Conservation (phyloP, 805 yeast species). For the Yamadazyma laniorum region DNA sequence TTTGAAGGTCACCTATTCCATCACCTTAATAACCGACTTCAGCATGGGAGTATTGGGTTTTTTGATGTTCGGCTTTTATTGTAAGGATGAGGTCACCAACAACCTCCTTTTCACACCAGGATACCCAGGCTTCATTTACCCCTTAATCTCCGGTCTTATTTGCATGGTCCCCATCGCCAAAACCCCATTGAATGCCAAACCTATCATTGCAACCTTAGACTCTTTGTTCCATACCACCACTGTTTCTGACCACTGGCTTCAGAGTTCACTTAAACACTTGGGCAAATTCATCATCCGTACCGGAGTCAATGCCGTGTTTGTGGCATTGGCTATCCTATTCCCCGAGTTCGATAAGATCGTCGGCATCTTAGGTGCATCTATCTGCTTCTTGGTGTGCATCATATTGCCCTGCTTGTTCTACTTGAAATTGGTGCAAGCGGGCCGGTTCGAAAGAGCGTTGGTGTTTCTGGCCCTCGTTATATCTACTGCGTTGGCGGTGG, state of each 20-base stretch:
- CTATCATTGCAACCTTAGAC: conserved; percentile 72
- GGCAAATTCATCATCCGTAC: conserved; percentile 25
- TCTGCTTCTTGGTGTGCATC: conserved; percentile 77
- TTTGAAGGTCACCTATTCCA: conserved; percentile 55
- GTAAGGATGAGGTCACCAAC: conserved; percentile 53
- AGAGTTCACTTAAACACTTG: conserved; percentile 7
- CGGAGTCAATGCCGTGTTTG: conserved; percentile 56
- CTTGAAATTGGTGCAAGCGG: conserved; percentile 47
- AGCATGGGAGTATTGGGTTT: conserved; percentile 67
- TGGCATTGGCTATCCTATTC: conserved; percentile 58
- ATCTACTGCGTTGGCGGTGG: conserved; percentile 48
- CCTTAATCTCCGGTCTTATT: conserved; percentile 61
- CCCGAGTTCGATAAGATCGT: conserved; percentile 82
- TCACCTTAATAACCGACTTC: conserved; percentile 59
- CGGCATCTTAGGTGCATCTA: conserved; percentile 76
- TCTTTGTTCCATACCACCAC: conserved; percentile 39
- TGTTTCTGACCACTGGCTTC: conserved; percentile 11
- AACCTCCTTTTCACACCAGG: conserved; percentile 45
- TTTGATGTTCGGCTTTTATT: conserved; percentile 52
- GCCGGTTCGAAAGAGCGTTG: conserved; percentile 33
- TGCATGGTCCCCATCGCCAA: conserved; percentile 84
- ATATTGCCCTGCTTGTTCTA: conserved; percentile 77
- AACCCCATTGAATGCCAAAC: conserved; percentile 79
- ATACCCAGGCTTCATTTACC: conserved; percentile 48
- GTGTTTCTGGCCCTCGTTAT: conserved; percentile 45